Evolutionary conservation across 306 rosid species (phyloP).

Genomic region (Malus orientalis): DNA sequence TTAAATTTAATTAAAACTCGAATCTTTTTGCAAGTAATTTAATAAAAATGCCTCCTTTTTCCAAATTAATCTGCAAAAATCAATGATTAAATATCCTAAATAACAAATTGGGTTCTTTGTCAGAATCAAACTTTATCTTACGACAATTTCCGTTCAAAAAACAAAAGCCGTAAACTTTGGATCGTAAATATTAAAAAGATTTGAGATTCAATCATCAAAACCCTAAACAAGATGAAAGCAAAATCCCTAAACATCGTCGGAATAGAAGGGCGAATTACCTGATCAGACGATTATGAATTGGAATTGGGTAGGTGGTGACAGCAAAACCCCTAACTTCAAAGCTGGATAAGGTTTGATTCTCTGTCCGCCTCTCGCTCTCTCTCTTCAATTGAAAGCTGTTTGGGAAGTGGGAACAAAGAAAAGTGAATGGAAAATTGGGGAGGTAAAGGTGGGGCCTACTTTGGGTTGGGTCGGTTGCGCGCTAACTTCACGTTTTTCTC

Average conservation of each 20-base stretch:
- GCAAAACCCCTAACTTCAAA: conserved; percentile 25
- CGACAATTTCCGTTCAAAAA: background rate
- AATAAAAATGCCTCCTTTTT: background rate
- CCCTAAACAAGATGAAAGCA: background rate
- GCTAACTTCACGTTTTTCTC: too few species aligned
- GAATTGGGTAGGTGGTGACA: background rate
- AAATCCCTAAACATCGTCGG: background rate
- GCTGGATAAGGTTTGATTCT: conserved; percentile 26
- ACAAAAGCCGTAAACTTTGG: background rate
- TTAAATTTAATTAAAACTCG: background rate
- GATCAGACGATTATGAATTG: conserved; percentile 39
- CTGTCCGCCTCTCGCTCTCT: conserved; percentile 2
- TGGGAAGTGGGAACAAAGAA: conserved; percentile 15
- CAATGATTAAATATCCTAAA: background rate
- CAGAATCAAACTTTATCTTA: background rate
- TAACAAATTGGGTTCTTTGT: background rate
- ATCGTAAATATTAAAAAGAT: background rate
- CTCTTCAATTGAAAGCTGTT: conserved; percentile 5
- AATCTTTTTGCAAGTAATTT: background rate
- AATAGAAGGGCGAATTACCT: conserved; percentile 26
- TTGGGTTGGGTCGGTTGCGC: background rate
- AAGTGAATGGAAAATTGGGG: background rate
- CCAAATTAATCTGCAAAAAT: background rate
- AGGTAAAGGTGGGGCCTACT: background rate
- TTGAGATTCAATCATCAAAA: background rate